phyloP scores from a whole-genome alignment of 768 basidiomycete genomes.

The Cytidiella melzeri region DNA sequence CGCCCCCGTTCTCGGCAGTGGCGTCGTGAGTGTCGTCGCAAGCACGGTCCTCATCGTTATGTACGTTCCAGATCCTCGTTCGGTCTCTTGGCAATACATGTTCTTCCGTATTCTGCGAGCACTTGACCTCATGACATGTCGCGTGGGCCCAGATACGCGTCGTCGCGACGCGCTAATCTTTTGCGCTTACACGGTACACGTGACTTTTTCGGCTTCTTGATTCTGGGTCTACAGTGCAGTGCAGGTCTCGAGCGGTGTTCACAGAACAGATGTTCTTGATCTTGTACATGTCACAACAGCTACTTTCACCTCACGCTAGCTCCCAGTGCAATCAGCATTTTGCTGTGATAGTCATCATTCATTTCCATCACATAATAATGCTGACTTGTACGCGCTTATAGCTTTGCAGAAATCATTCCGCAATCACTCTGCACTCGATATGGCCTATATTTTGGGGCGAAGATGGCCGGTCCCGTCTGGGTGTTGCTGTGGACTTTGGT shows the following conservation, averaged over 20 bases:
- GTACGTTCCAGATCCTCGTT: slow-evolving; percentile 40
- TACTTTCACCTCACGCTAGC: no score
- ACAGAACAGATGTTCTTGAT: neutral
- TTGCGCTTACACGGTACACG: no score
- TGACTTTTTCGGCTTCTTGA: no score
- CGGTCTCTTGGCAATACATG: no score
- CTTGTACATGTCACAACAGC: no score
- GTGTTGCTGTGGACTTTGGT: slow-evolving; percentile 67
- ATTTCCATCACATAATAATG: neutral
- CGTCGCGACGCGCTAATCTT: slow-evolving; percentile 4
- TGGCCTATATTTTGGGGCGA: slow-evolving; percentile 83
- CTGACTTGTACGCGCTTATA: slow-evolving; percentile 24
- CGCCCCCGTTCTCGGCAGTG: slow-evolving; percentile 75
- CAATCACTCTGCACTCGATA: slow-evolving; percentile 90
- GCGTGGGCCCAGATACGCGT: slow-evolving; percentile 6
- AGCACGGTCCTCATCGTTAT: slow-evolving; percentile 85
- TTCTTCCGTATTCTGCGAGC: neutral
- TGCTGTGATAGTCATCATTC: neutral
- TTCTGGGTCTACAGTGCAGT: no score
- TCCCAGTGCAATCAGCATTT: no score
- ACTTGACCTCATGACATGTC: slow-evolving; percentile 7
- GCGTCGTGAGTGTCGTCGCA: slow-evolving; percentile 68
- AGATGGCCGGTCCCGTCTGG: slow-evolving; percentile 70
- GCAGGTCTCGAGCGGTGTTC: no score
- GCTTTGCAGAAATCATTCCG: slow-evolving; percentile 89